phyloP scores from a whole-genome alignment of 1,139 yeast species.

The Lodderomyces oxycetoniae region DNA sequence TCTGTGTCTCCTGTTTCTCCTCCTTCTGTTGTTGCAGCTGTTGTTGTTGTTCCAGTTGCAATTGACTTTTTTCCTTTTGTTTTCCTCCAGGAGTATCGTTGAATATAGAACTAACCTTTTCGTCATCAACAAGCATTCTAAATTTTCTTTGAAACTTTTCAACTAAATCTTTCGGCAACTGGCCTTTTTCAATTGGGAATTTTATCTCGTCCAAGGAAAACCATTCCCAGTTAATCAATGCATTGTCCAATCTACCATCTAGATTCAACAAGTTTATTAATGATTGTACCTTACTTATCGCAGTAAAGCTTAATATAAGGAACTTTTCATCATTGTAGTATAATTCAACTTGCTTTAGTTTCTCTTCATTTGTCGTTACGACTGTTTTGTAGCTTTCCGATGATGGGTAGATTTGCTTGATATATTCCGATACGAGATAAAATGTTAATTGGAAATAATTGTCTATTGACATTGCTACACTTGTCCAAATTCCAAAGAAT shows the following conservation, averaged over 20 bases:
- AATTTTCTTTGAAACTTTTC: slow-evolving; percentile 20
- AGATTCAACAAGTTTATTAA: slow-evolving; percentile 14
- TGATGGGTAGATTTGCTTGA: slow-evolving; percentile 17
- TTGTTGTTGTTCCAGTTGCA: not conserved
- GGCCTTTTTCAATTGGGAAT: slow-evolving; percentile 23
- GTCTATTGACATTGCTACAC: slow-evolving; percentile 12
- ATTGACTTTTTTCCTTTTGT: not conserved
- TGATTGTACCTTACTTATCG: slow-evolving; percentile 12
- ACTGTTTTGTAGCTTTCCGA: slow-evolving; percentile 8
- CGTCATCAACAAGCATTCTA: slow-evolving; percentile 14
- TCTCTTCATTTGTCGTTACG: slow-evolving; percentile 10
- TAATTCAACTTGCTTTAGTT: slow-evolving; percentile 14
- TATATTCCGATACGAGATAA: slow-evolving; percentile 23
- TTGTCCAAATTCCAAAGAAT: too few relatives aligned
- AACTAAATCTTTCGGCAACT: slow-evolving; percentile 23
- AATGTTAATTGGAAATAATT: slow-evolving; percentile 25
- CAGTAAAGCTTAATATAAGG: slow-evolving; percentile 13
- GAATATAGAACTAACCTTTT: slow-evolving; percentile 13
- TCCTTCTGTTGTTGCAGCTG: slow-evolving; percentile 1
- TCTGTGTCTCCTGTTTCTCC: slow-evolving; percentile 2
- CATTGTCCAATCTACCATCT: slow-evolving; percentile 18
- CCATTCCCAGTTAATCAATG: slow-evolving; percentile 24
- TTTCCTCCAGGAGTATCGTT: slow-evolving; percentile 4
- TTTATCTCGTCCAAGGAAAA: slow-evolving; percentile 17
- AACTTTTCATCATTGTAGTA: slow-evolving; percentile 11